These are phyloP conservation scores for Corylus americana DNA, from an alignment of 306 rosid species.

Conservation along the genomic window DNA sequence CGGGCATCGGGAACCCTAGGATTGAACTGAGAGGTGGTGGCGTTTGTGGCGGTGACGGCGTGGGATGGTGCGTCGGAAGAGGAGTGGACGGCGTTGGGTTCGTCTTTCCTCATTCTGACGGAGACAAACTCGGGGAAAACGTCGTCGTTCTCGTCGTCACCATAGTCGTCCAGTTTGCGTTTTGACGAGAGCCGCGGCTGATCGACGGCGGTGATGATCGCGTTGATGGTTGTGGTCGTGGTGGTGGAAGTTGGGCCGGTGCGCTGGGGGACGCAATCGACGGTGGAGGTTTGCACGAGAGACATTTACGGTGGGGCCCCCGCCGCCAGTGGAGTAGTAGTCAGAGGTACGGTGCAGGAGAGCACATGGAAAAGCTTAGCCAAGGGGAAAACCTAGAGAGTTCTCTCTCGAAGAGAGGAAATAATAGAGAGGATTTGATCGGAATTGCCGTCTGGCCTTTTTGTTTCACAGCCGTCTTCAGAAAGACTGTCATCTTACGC, in stretches of 20 bases:
- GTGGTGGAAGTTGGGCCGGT: not conserved
- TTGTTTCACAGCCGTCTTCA: constrained; percentile 23
- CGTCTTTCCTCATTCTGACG: constrained; percentile 68
- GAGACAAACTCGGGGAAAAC: constrained; percentile 50
- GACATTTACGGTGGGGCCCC: constrained; percentile 69
- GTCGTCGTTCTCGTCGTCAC: constrained; percentile 41
- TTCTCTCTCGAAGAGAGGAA: not conserved
- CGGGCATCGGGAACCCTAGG: constrained; percentile 39
- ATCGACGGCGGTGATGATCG: constrained; percentile 32
- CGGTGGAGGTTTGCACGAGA: constrained; percentile 50
- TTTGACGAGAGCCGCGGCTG: constrained; percentile 49
- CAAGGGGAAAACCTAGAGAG: not conserved
- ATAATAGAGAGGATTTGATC: not conserved
- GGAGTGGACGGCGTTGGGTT: constrained; percentile 49
- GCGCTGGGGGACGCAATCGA: constrained; percentile 50
- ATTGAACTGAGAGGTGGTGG: constrained; percentile 18
- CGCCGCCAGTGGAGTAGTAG: constrained; percentile 33
- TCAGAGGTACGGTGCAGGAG: constrained; percentile 12
- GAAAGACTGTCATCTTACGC: constrained; percentile 24
- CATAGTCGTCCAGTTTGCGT: constrained; percentile 72
- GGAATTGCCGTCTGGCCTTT: constrained; percentile 12
- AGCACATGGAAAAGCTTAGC: constrained; percentile 19
- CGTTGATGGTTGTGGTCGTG: not conserved
- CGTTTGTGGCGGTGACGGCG: constrained; percentile 11
- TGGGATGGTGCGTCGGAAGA: constrained; percentile 15